Percentiles rank a stretch among this genome's conserved stretches.
Conservation (phyloP, 2,329 filamentous ascomycete species). For the Penicillium expansum region DNA sequence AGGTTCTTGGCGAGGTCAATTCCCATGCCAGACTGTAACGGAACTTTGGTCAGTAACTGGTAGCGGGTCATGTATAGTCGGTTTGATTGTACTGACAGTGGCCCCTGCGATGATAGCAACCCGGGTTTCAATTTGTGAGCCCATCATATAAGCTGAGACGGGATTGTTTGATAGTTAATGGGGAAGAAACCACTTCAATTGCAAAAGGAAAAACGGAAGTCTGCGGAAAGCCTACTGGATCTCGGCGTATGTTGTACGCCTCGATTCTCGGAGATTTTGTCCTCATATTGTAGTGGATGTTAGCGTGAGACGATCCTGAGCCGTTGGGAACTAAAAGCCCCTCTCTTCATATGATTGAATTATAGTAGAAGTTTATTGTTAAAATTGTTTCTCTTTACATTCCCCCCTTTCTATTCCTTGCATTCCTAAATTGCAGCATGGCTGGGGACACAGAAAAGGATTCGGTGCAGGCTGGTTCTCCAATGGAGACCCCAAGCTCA, state of each 20-base stretch:
- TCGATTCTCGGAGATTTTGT: too few species aligned
- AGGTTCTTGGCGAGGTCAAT: slow-evolving; percentile 42
- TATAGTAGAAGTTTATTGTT: too few species aligned
- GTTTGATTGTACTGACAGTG: slow-evolving; percentile 33
- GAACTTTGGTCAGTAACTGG: background rate
- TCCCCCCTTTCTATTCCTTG: too few species aligned
- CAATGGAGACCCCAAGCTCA: too few species aligned
- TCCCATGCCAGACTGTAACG: slow-evolving; percentile 49
- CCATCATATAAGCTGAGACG: slow-evolving; percentile 7
- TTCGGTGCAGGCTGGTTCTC: too few species aligned
- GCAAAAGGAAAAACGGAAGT: too few species aligned
- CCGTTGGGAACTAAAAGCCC: background rate
- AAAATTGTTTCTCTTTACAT: too few species aligned
- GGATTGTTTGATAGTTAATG: background rate
- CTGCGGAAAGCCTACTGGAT: too few species aligned
- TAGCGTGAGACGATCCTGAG: slow-evolving; percentile 1
- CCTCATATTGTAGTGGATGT: background rate
- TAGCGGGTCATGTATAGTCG: background rate
- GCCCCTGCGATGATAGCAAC: slow-evolving; percentile 46
- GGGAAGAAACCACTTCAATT: background rate
- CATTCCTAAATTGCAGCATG: too few species aligned
- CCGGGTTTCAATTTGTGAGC: slow-evolving; percentile 10
- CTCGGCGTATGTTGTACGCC: too few species aligned
- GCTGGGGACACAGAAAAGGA: slow-evolving; percentile 6
- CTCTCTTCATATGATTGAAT: too few species aligned